phyloP scores from a whole-genome alignment of 2,329 filamentous ascomycete species.

The Aspergillus carbonarius region DNA sequence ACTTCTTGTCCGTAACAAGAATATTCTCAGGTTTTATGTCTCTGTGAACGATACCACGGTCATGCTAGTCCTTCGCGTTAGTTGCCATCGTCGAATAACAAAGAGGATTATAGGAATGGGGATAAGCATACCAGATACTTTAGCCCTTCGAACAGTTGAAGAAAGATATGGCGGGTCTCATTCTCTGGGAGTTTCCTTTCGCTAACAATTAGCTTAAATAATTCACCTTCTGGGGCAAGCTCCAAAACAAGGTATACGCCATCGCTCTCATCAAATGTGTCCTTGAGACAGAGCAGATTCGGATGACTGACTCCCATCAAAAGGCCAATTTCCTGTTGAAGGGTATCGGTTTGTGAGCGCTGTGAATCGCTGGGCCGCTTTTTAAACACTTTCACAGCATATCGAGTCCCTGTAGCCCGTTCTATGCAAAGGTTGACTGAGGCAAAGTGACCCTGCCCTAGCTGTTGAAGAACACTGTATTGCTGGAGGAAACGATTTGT shows the following conservation, averaged over 20 bases:
- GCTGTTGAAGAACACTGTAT: conserved; percentile 77
- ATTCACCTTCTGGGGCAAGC: conserved; percentile 84
- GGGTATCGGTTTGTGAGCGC: conserved; percentile 74
- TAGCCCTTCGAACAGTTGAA: conserved; percentile 86
- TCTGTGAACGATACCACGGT: conserved; percentile 93
- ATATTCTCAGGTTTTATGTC: conserved; percentile 99
- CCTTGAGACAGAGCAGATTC: conserved; percentile 87
- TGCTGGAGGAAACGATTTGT: conserved; percentile 81
- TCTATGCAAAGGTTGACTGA: conserved; percentile 91
- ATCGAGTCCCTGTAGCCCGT: conserved; percentile 75
- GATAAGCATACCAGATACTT: conserved; percentile 77
- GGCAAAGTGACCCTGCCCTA: conserved; percentile 94
- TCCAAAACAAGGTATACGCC: conserved; percentile 91
- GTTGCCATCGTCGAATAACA: not conserved
- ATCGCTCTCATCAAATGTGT: conserved; percentile 88
- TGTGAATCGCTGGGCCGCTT: conserved; percentile 81
- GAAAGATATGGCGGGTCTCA: conserved; percentile 82
- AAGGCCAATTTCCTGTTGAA: conserved; percentile 95
- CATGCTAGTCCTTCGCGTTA: conserved; percentile 63
- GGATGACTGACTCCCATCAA: conserved; percentile 97
- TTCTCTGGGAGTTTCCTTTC: conserved; percentile 83
- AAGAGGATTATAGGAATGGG: not conserved
- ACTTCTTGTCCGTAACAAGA: conserved; percentile 76
- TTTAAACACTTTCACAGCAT: conserved; percentile 92
- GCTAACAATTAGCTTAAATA: conserved; percentile 93